Evolutionary conservation across 208 protist species (phyloP).

Genomic region (Acanthamoeba royreba): DNA sequence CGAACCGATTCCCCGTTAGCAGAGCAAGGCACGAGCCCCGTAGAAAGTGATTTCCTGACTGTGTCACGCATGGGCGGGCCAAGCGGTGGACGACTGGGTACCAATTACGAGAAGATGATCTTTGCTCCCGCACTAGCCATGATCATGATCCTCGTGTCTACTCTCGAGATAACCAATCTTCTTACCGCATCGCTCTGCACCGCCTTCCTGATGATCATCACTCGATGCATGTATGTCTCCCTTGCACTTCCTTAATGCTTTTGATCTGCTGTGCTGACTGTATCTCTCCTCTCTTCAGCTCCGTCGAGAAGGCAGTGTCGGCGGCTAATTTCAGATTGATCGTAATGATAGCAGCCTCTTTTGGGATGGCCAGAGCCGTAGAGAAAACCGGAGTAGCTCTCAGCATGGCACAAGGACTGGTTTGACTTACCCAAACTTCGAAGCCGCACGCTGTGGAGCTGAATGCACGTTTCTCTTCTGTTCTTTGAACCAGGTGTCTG

Average conservation of each 20-base stretch:
- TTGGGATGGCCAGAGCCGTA: neutral
- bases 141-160: neutral
- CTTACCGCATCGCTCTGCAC: slow-evolving; percentile 9
- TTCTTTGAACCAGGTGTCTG: neutral
- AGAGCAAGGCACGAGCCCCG: neutral
- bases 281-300: neutral
- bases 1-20: neutral
- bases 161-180: neutral
- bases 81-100: neutral
- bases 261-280: neutral
- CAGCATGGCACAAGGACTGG: neutral
- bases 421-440: neutral
- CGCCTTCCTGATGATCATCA: neutral
- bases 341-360: neutral
- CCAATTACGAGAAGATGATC: neutral
- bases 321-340: neutral
- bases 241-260: neutral
- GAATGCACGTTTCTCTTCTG: neutral
- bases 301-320: neutral
- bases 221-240: neutral
- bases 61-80: neutral
- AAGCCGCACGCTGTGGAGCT: neutral
- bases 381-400: slow-evolving; percentile 34
- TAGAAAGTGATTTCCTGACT: neutral
- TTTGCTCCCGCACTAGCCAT: neutral